These are phyloP conservation scores for Boletus reticuloceps DNA, from an alignment of 768 basidiomycete genomes.

Conservation along the genomic window DNA sequence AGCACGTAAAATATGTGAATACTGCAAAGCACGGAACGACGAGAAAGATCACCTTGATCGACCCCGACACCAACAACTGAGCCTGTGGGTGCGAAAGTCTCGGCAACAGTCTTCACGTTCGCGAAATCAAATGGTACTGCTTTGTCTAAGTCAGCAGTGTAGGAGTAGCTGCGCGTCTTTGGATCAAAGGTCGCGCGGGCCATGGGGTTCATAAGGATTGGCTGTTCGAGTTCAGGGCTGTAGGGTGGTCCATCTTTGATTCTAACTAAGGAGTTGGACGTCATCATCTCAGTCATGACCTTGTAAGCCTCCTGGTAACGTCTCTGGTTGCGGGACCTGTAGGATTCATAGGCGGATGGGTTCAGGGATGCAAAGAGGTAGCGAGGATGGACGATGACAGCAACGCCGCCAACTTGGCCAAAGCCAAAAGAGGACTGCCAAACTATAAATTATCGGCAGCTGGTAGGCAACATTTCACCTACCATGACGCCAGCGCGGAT, in stretches of 20 bases:
- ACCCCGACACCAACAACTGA: conserved; percentile 79
- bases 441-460: background rate
- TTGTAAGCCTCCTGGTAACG: conserved; percentile 78
- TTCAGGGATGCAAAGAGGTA: conserved; percentile 85
- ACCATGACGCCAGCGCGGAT: conserved; percentile 88
- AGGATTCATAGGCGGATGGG: conserved; percentile 72
- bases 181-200: conserved; percentile 79
- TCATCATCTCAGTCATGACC: conserved; percentile 95
- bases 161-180: conserved; percentile 87
- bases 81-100: conserved; percentile 34
- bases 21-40: background rate
- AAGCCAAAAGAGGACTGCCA: conserved; percentile 90
- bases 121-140: conserved; percentile 53
- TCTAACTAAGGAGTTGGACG: conserved; percentile 87
- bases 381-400: conserved; percentile 85
- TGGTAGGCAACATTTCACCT: conserved; percentile 21
- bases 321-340: conserved; percentile 62
- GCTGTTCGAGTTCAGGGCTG: conserved; percentile 76
- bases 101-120: conserved; percentile 65
- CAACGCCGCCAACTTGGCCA: conserved; percentile 96
- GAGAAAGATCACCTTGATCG: conserved; percentile 66
- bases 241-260: conserved; percentile 95
- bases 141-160: conserved; percentile 60
- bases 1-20: conserved; percentile 1
- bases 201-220: conserved; percentile 88